Base-by-base conservation (phyloP, 768 basidiomycete species). In the Tephrocybe sp. region DNA sequence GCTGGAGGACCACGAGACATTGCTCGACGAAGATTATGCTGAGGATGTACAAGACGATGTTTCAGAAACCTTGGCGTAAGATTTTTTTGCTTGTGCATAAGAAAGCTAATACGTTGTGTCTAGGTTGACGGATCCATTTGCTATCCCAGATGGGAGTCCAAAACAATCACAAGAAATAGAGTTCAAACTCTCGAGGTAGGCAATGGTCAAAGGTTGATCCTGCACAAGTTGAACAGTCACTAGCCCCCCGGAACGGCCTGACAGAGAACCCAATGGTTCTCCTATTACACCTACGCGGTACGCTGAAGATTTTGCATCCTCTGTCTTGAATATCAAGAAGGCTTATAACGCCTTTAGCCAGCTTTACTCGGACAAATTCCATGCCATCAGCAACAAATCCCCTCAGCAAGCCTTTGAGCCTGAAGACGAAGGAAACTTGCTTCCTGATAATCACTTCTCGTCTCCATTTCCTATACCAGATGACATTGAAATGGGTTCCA, bases 1-100 rank as follows among this genome's bases (percentile, higher is more conserved):
- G 12, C 61, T 70, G 42, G 62, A 65, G 7, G 67, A 65, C 7
- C 71, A 70, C 31, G 62, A 62, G 45, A 13, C 11, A n/a, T n/a
- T n/a, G 4, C 45, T 68, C 0, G 66, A 67, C 20, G 60, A 54
- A 22, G 65, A 68, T 7, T 45, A 56, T 11, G 44, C 64, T 36
- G 60, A 56, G 11, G 61, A 54, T 11, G 63, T 62, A 39, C 62
- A 56, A 13, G 19, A 40, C 17, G 34, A 39, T 7, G 19, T 26
- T 23, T 20, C 31, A 3, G 31, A 5, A 1, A 1, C 22, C n/a
- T 16, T 19, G 5, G 30, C 7, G 55, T 57, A 20, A 39, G 55
- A 38, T n/a, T 5, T 17, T 11, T 19, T 11, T 14, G n/a, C 22
- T 7, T 30, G 5, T 32, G 2, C 8, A 23, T 4, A 39, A 17